phyloP scores from a whole-genome alignment of 306 rosid genomes.

The Glycine latifolia region DNA sequence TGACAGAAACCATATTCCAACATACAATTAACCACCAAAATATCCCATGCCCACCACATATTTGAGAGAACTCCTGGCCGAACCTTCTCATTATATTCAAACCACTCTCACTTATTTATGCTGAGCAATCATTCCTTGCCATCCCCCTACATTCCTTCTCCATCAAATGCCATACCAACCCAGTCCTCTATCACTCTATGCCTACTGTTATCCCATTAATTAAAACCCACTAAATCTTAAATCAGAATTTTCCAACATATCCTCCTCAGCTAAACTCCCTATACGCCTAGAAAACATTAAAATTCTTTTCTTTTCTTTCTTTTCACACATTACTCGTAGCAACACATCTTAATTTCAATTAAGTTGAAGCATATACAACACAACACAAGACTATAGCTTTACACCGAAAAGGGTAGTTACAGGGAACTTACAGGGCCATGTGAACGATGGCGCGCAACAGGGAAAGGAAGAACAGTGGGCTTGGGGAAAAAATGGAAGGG shows the following conservation, averaged over 20 bases:
- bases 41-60: too few species aligned
- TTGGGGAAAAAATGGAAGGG: constrained; percentile 57
- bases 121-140: too few species aligned
- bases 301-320: neutral
- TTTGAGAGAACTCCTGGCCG: too few species aligned
- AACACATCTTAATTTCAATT: neutral
- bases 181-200: too few species aligned
- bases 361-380: constrained; percentile 8
- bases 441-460: constrained; percentile 95
- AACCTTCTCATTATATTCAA: too few species aligned
- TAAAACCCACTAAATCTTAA: neutral
- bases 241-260: constrained; percentile 5
- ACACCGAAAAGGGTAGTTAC: neutral
- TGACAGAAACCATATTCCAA: too few species aligned
- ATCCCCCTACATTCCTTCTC: too few species aligned
- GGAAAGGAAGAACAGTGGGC: constrained; percentile 80
- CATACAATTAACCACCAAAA: too few species aligned
- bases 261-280: neutral
- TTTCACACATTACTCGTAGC: neutral
- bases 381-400: neutral
- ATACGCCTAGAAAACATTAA: neutral
- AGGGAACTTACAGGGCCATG: constrained; percentile 75
- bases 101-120: too few species aligned
- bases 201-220: neutral
- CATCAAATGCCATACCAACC: too few species aligned